phyloP scores from a whole-genome alignment of 352 stramenopile genomes.

The Globisporangium viniferum region DNA sequence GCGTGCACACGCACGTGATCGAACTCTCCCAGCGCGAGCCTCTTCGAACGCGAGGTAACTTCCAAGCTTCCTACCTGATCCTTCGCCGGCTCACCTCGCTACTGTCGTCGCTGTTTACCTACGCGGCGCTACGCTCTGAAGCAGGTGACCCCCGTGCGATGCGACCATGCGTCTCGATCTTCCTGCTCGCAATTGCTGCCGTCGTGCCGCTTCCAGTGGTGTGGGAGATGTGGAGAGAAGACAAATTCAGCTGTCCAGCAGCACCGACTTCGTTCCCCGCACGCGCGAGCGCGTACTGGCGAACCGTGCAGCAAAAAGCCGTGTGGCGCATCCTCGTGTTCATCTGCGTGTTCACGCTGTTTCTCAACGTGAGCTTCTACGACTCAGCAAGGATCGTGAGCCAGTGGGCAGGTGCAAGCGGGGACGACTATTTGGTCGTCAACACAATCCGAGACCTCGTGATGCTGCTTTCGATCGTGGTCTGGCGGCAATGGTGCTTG shows the following conservation, averaged over 20 bases:
- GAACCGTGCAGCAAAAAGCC: constrained; percentile 48
- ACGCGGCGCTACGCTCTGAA: constrained; percentile 9
- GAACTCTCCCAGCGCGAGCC: constrained; percentile 45
- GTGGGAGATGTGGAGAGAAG: constrained; percentile 28
- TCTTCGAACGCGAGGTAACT: constrained; percentile 26
- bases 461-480: constrained; percentile 21
- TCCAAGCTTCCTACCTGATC: constrained; percentile 40
- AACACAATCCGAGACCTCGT: constrained; percentile 22
- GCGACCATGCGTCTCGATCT: constrained; percentile 9
- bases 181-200: constrained; percentile 30
- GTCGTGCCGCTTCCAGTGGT: constrained; percentile 29
- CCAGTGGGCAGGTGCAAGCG: constrained; percentile 24
- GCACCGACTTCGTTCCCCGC: constrained; percentile 26
- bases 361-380: constrained; percentile 32
- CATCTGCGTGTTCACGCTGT: constrained; percentile 38
- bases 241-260: background rate
- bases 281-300: constrained; percentile 25
- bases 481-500: constrained; percentile 42
- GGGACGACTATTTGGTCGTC: constrained; percentile 20
- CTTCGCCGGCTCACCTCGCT: constrained; percentile 27
- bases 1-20: constrained; percentile 34
- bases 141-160: constrained; percentile 4
- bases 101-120: constrained; percentile 8
- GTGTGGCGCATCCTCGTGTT: constrained; percentile 44
- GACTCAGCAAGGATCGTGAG: constrained; percentile 18